Percentiles rank a stretch among this genome's conserved stretches.
Evolutionary conservation across 2,329 filamentous ascomycete genomes (phyloP).

Genomic region (Trichoderma semiorbis): DNA sequence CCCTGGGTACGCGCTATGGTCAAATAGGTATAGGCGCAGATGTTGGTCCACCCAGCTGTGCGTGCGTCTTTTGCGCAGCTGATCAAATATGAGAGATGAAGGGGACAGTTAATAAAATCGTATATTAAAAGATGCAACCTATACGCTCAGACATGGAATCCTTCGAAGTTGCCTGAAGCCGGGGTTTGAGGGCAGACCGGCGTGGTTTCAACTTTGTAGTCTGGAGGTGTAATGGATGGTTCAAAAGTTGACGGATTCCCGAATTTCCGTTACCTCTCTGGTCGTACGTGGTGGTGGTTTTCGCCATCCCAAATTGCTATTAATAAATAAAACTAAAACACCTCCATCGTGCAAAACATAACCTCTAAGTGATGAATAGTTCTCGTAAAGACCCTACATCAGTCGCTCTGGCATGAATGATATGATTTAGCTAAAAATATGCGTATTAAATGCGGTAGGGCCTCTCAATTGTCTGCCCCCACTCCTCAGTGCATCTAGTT

Average conservation of each 20-base stretch:
- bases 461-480: background rate
- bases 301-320: too few species aligned
- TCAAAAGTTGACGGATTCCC: background rate
- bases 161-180: background rate
- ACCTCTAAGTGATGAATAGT: background rate
- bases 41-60: background rate
- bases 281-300: background rate
- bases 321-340: too few species aligned
- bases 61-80: background rate
- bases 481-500: background rate
- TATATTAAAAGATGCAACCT: background rate
- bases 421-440: background rate
- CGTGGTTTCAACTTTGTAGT: background rate
- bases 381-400: background rate
- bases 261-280: background rate
- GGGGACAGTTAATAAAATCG: background rate
- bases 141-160: background rate
- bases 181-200: background rate
- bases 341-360: background rate
- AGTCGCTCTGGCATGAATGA: background rate
- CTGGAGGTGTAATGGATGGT: background rate
- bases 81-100: background rate
- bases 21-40: background rate
- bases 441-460: background rate
- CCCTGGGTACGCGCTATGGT: background rate